Percentiles rank a stretch among this genome's conserved stretches.
These are phyloP conservation scores for Aspergillus latus DNA, from an alignment of 2,329 filamentous ascomycete species.

Conservation along the genomic window DNA sequence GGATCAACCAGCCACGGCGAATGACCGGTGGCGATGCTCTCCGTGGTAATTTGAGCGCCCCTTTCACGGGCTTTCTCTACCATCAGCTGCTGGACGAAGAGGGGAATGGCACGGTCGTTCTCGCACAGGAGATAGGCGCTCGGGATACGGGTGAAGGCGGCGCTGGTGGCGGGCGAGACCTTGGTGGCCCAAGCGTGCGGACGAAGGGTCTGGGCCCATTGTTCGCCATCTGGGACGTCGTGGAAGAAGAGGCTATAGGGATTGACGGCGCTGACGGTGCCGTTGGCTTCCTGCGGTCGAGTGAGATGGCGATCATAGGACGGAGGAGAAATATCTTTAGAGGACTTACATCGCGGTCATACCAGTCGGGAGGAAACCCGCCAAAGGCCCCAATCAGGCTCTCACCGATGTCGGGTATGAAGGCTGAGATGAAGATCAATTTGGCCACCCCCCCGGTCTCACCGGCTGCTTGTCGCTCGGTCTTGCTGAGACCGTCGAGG, in stretches of 20 bases:
- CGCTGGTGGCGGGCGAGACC: slow-evolving; percentile 26
- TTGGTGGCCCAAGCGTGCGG: slow-evolving; percentile 34
- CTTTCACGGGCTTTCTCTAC: slow-evolving; percentile 29
- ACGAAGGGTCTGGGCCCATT: slow-evolving; percentile 23
- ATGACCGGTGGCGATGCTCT: slow-evolving; percentile 30
- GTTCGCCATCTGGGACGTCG: background rate
- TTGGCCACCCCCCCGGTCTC: slow-evolving; percentile 35
- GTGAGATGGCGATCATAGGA: background rate
- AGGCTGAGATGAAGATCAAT: slow-evolving; percentile 35
- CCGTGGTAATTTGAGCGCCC: slow-evolving; percentile 31
- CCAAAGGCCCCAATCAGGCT: slow-evolving; percentile 32
- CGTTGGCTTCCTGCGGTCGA: background rate
- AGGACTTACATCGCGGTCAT: background rate
- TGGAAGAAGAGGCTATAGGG: background rate
- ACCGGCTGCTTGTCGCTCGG: slow-evolving; percentile 22
- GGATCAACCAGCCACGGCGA: slow-evolving; percentile 30
- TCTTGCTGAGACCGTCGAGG: slow-evolving; percentile 34
- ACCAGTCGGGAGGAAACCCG: background rate
- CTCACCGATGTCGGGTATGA: slow-evolving; percentile 35
- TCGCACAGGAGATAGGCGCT: slow-evolving; percentile 31
- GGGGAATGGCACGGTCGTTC: slow-evolving; percentile 31
- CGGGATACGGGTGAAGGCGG: slow-evolving; percentile 29
- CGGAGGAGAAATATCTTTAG: background rate
- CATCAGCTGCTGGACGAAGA: slow-evolving; percentile 33
- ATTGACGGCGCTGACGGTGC: background rate